These are phyloP conservation scores for Podospora sp. DNA, from an alignment of 495 filamentous ascomycete genomes.

Conservation along the genomic window DNA sequence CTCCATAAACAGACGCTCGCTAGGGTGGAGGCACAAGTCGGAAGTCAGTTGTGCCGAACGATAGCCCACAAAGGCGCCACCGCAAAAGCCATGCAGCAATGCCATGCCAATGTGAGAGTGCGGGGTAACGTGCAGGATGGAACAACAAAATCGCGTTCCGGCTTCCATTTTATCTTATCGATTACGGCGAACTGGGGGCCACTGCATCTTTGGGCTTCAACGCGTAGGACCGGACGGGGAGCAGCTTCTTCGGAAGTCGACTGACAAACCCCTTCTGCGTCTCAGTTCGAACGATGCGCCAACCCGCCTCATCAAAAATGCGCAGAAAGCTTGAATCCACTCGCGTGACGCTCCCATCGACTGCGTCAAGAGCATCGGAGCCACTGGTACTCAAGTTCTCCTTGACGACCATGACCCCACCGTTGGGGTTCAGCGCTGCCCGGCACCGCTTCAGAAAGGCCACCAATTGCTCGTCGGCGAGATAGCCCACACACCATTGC, in stretches of 20 bases:
- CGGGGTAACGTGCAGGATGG: not conserved
- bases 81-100: not conserved
- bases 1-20: not conserved
- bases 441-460: slow-evolving; percentile 66
- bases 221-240: slow-evolving; percentile 4
- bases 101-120: not conserved
- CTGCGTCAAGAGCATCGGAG: slow-evolving; percentile 72
- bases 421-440: slow-evolving; percentile 46
- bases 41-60: not conserved
- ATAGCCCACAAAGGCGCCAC: not conserved
- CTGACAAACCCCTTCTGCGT: slow-evolving; percentile 8
- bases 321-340: not conserved
- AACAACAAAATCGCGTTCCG: not conserved
- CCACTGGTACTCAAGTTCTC: slow-evolving; percentile 75
- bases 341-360: slow-evolving; percentile 79
- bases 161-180: not conserved
- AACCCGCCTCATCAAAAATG: not conserved
- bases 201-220: not conserved
- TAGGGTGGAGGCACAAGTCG: not conserved
- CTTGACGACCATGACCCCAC: slow-evolving; percentile 72
- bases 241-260: not conserved
- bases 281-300: slow-evolving; percentile 3
- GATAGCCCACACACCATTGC: slow-evolving; percentile 89
- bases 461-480: slow-evolving; percentile 77
- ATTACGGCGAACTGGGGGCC: not conserved